These are phyloP conservation scores for Malassezia obtusa DNA, from an alignment of 1,284 basidiomycete genomes.

Conservation along the genomic window DNA sequence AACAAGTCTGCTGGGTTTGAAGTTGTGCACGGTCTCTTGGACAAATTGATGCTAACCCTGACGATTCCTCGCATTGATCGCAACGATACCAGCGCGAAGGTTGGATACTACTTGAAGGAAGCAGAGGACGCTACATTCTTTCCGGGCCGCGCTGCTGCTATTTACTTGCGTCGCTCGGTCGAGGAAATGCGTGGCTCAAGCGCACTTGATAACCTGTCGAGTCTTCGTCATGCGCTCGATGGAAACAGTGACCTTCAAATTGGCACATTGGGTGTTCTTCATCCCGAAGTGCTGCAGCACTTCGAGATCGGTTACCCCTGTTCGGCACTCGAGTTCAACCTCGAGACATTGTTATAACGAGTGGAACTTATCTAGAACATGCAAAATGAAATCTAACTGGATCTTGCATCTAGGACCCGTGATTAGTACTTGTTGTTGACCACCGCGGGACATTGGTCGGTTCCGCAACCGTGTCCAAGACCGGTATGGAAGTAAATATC, in stretches of 20 bases:
- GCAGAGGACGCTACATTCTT: slow-evolving; percentile 83
- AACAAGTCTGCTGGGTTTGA: slow-evolving; percentile 96
- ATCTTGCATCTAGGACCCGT: too few relatives aligned
- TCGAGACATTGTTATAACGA: slow-evolving; percentile 76
- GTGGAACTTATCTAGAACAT: neutral
- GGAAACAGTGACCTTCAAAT: neutral
- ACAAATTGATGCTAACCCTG: slow-evolving; percentile 86
- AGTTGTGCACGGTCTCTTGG: slow-evolving; percentile 85
- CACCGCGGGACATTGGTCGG: neutral
- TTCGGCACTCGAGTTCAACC: slow-evolving; percentile 82
- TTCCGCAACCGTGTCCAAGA: neutral
- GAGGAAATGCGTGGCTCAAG: neutral
- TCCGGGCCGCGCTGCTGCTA: slow-evolving; percentile 81
- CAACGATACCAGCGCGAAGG: neutral
- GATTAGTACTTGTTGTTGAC: neutral
- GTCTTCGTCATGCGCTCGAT: slow-evolving; percentile 5
- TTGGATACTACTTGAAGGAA: slow-evolving; percentile 85
- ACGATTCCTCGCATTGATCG: slow-evolving; percentile 71
- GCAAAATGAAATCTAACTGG: too few relatives aligned
- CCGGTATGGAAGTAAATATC: neutral
- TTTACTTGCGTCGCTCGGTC: slow-evolving; percentile 61
- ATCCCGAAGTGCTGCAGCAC: slow-evolving; percentile 36
- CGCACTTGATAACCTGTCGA: slow-evolving; percentile 19
- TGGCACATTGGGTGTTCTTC: slow-evolving; percentile 20
- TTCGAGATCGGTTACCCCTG: slow-evolving; percentile 70